Conservation (phyloP, 768 basidiomycete genomes). For the Antrodiella citrinella region DNA sequence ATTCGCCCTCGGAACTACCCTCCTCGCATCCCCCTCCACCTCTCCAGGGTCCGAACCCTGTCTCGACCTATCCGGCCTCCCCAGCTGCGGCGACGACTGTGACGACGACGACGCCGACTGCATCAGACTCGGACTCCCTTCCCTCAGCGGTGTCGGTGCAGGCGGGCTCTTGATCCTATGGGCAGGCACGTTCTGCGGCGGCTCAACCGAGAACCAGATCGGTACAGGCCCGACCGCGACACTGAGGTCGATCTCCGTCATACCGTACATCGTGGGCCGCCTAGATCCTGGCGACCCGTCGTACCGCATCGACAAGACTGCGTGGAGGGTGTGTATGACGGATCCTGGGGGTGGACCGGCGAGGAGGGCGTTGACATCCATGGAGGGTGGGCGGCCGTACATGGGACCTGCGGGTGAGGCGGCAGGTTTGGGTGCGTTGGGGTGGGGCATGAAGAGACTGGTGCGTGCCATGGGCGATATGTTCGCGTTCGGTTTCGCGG, state of each 20-base stretch:
- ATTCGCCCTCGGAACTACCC: slow-evolving; percentile 44
- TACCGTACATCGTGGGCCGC: slow-evolving; percentile 54
- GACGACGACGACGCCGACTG: neutral
- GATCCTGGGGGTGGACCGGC: slow-evolving; percentile 21
- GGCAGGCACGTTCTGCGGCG: slow-evolving; percentile 27
- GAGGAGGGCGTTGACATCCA: slow-evolving; percentile 4
- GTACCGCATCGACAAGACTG: slow-evolving; percentile 12
- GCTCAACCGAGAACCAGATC: slow-evolving; percentile 52
- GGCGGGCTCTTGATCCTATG: slow-evolving; percentile 13
- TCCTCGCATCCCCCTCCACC: neutral
- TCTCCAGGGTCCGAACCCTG: neutral
- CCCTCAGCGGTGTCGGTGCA: slow-evolving; percentile 1
- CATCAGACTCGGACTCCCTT: neutral
- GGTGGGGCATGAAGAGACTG: slow-evolving; percentile 45
- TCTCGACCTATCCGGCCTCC: neutral
- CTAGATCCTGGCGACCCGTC: slow-evolving; percentile 20
- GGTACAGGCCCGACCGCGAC: slow-evolving; percentile 49
- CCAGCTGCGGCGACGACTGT: neutral
- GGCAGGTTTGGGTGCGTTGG: slow-evolving; percentile 42
- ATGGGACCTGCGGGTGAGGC: slow-evolving; percentile 44
- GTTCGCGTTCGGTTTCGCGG: neutral
- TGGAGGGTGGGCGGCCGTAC: slow-evolving; percentile 38
- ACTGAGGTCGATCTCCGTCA: slow-evolving; percentile 42
- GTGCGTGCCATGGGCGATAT: slow-evolving; percentile 18
- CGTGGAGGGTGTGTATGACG: slow-evolving; percentile 16